Evolutionary conservation across 495 filamentous ascomycete genomes (phyloP).

Genomic region (Talaromyces stipitatus): DNA sequence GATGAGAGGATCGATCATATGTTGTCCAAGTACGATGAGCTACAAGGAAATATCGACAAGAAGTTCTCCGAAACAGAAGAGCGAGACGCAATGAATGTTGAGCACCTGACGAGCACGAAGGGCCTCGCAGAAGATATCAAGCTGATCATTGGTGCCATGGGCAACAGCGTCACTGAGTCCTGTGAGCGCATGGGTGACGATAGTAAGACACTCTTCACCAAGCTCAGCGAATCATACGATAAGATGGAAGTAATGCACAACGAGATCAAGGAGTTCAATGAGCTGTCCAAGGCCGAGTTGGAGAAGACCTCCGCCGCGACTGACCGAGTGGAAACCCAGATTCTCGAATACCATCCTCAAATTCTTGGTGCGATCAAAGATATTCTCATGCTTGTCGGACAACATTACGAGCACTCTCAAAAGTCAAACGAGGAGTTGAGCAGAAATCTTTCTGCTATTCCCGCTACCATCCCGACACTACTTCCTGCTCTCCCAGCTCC

Average conservation of each 20-base stretch:
- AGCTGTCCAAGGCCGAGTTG: slow-evolving; percentile 68
- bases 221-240: slow-evolving; percentile 65
- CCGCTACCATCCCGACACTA: slow-evolving; percentile 39
- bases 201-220: slow-evolving; percentile 71
- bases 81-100: slow-evolving; percentile 57
- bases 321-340: slow-evolving; percentile 65
- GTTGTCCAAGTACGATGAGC: slow-evolving; percentile 75
- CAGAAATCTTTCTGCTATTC: slow-evolving; percentile 43
- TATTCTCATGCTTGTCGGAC: slow-evolving; percentile 67
- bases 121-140: slow-evolving; percentile 78
- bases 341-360: slow-evolving; percentile 76
- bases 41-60: slow-evolving; percentile 59
- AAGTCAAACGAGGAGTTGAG: slow-evolving; percentile 43
- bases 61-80: slow-evolving; percentile 61
- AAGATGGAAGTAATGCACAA: slow-evolving; percentile 71
- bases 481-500: slow-evolving; percentile 39
- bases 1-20: slow-evolving; percentile 73
- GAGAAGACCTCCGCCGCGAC: slow-evolving; percentile 62
- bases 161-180: slow-evolving; percentile 70
- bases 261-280: slow-evolving; percentile 66
- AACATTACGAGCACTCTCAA: slow-evolving; percentile 68
- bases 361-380: slow-evolving; percentile 75
- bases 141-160: slow-evolving; percentile 74
- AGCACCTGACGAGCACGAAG: slow-evolving; percentile 63
- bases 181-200: slow-evolving; percentile 78